A percentile compares a stretch with the other conserved stretches of the same genome.
These are phyloP conservation scores for Annona squamosa DNA, from an alignment of 164 flowering plant species.

Conservation along the genomic window DNA sequence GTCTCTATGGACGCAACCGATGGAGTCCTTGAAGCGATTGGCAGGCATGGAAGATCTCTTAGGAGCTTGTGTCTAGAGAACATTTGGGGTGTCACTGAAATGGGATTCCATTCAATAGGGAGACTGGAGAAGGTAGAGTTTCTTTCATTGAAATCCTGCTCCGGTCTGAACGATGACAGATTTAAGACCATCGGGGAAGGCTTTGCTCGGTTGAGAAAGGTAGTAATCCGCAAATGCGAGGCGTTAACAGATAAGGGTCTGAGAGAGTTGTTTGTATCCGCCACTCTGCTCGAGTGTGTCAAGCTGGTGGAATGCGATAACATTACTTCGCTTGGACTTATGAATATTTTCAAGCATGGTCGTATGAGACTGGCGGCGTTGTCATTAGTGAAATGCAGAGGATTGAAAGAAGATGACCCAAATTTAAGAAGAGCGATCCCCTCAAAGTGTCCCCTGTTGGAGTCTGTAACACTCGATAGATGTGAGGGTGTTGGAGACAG, in stretches of 20 bases:
- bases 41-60: conserved; percentile 5
- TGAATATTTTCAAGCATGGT: conserved; percentile 8
- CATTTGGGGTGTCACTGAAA: not conserved
- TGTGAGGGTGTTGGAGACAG: conserved; percentile 49
- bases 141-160: conserved; percentile 24
- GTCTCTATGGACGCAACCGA: not conserved
- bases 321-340: conserved; percentile 33
- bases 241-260: conserved; percentile 43
- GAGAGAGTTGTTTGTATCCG: conserved; percentile 27
- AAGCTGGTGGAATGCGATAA: conserved; percentile 46
- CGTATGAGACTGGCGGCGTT: not conserved
- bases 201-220: conserved; percentile 35
- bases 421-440: conserved; percentile 5
- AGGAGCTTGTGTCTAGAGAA: conserved; percentile 5
- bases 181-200: conserved; percentile 48
- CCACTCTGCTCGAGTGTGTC: conserved; percentile 33
- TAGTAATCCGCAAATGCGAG: conserved; percentile 39
- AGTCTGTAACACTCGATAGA: conserved; percentile 35
- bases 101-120: conserved; percentile 6
- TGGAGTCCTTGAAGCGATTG: conserved; percentile 8
- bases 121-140: conserved; percentile 1
- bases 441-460: conserved; percentile 34
- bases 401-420: conserved; percentile 7
- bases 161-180: conserved; percentile 43
- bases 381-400: not conserved